Evolutionary conservation across 2,329 filamentous ascomycete species (phyloP).

Genomic region (Sclerotinia trifoliorum): DNA sequence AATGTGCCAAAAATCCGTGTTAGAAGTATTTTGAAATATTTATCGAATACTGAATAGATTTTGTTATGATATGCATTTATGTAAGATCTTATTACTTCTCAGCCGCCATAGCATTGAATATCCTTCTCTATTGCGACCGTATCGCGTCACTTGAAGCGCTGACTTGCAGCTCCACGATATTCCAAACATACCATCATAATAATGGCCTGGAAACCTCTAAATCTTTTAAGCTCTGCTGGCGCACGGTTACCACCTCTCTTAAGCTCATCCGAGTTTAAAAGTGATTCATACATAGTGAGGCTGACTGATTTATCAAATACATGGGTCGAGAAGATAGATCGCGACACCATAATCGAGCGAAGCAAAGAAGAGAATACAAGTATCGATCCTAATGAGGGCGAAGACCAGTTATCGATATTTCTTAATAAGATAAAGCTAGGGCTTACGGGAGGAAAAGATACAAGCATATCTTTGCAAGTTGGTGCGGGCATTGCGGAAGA

Average conservation of each 20-base stretch:
- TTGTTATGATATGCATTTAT: neutral
- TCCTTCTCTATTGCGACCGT: neutral
- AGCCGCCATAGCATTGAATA: neutral
- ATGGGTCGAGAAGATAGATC: slow-evolving; percentile 67
- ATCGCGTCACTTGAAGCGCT: neutral
- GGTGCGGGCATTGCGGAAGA: slow-evolving; percentile 24
- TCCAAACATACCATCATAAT: neutral
- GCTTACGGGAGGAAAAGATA: slow-evolving; percentile 45
- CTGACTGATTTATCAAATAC: slow-evolving; percentile 71
- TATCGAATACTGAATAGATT: neutral
- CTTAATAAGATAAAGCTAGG: slow-evolving; percentile 59
- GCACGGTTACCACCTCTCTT: slow-evolving; percentile 58
- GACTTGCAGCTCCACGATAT: neutral
- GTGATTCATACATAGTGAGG: slow-evolving; percentile 60
- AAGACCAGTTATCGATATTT: slow-evolving; percentile 65
- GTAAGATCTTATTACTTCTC: neutral
- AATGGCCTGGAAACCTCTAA: slow-evolving; percentile 36
- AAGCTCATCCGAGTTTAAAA: slow-evolving; percentile 56
- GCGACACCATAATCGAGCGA: slow-evolving; percentile 60
- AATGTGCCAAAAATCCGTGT: neutral
- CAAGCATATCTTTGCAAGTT: slow-evolving; percentile 48
- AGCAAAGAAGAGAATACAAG: slow-evolving; percentile 63
- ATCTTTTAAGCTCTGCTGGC: slow-evolving; percentile 26
- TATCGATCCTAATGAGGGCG: slow-evolving; percentile 67
- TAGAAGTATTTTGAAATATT: neutral